Evolutionary conservation across 2,329 filamentous ascomycete genomes (phyloP).

Genomic region (Sodiomyces alkalinus): DNA sequence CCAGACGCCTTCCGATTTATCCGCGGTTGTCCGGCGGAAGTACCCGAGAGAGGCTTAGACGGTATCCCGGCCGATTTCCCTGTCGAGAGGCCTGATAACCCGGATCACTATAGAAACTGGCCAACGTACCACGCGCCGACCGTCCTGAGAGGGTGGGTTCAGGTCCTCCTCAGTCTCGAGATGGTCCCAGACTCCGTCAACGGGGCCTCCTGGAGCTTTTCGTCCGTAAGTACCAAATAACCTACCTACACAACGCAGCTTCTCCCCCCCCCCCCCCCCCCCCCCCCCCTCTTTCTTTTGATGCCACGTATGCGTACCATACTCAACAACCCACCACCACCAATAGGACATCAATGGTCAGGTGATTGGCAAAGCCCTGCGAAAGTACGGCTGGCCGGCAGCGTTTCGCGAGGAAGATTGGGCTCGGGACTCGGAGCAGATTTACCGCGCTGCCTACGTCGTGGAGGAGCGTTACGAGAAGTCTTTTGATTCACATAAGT

Average conservation of each 20-base stretch:
- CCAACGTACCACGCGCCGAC: slow-evolving; percentile 4
- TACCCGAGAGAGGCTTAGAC: no score
- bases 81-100: slow-evolving; percentile 2
- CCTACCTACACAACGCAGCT: no score
- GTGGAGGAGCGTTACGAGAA: slow-evolving; percentile 2
- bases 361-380: slow-evolving; percentile 2
- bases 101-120: slow-evolving; percentile 4
- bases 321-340: no score
- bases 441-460: slow-evolving; percentile 1
- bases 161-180: background rate
- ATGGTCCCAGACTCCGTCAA: no score
- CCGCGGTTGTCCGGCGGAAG: no score
- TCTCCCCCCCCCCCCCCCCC: slow-evolving; percentile 1
- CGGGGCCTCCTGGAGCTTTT: no score
- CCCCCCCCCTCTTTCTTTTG: background rate
- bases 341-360: slow-evolving; percentile 1
- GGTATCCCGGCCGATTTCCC: no score
- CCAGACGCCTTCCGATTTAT: no score
- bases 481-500: slow-evolving; percentile 1
- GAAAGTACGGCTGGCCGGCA: slow-evolving; percentile 3
- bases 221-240: no score
- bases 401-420: slow-evolving; percentile 3
- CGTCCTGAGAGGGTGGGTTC: slow-evolving; percentile 1
- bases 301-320: background rate
- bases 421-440: slow-evolving; percentile 2